Evolutionary conservation across 768 basidiomycete genomes (phyloP), one percentile per base, ranked within the genome.

Genomic region (Clavulina sp.): DNA sequence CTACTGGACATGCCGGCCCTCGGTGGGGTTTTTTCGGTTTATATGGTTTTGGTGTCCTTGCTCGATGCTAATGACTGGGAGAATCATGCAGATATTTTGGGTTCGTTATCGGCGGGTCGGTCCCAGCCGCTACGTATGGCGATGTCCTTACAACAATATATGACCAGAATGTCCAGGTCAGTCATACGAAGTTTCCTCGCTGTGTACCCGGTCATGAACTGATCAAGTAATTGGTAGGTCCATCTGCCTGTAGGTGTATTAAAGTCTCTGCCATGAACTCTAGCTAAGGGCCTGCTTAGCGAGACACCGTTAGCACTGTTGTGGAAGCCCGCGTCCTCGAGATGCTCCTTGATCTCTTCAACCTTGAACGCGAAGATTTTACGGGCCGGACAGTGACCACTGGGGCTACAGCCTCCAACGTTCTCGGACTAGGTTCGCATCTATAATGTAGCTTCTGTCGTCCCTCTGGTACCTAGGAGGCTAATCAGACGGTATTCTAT

Each of bases 401-500:
- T 1, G 70, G 70, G 24, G 70, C 69, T 2, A 72, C 70, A 0
- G 62, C 66, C 0, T 61, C 62, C 18, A 72, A 72, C 55, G 56
- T 70, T 7, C 62, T 70, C 26, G 70, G 70, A 5, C 58, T 72
- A 0, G 64, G 65, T 67, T 50, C 53, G 57, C 24, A 38, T 56
- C 24, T 18, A 13, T 5, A n/a, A 23, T 24, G 21, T 16, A 9
- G n/a, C 38, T 33, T 16, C 19, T n/a, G 31, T 44, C 21, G 23
- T 48, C 24, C 32, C 46, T 19, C 33, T 3, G 48, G 43, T 54
- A 18, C 57, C 13, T 28, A 19, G n/a, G n/a, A n/a, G n/a, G n/a
- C n/a, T n/a, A n/a, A n/a, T n/a, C n/a, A n/a, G 9, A 46, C 26
- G 43, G 43, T 26, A 9, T 46, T 9, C 43, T 49, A 13, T 36